These are phyloP conservation scores for Triticum urartu DNA, from an alignment of 176 grass and related monocot genomes.

Conservation along the genomic window DNA sequence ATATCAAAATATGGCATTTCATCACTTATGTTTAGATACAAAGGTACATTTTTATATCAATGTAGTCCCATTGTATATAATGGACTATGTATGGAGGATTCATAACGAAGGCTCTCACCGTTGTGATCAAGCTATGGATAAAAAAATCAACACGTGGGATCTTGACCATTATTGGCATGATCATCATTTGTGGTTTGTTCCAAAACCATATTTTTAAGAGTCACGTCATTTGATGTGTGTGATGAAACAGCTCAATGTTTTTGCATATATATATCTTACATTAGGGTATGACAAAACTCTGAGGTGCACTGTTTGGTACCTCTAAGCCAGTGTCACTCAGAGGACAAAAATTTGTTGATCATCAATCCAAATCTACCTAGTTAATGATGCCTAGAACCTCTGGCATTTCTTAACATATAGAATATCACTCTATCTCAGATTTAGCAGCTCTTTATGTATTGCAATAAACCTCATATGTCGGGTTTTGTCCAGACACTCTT, in stretches of 20 bases:
- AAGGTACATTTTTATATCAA: not conserved
- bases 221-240: not conserved
- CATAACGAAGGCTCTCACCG: not conserved
- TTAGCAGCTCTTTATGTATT: not conserved
- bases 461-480: not conserved
- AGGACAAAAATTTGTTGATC: not conserved
- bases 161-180: not conserved
- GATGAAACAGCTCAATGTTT: not conserved
- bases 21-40: not conserved
- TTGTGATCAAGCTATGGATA: not conserved
- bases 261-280: not conserved
- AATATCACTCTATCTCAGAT: not conserved
- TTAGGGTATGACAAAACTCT: not conserved
- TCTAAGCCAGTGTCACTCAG: not conserved
- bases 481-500: fast-evolving
- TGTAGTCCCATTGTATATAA: not conserved
- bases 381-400: not conserved
- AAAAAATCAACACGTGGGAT: not conserved
- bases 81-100: not conserved
- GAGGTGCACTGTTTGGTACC: not conserved
- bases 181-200: not conserved
- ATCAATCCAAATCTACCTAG: not conserved
- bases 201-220: not conserved
- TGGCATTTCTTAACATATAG: not conserved
- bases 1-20: not conserved